Evolutionary conservation across 2,329 filamentous ascomycete genomes (phyloP), one percentile per base, ranked within the genome.

Genomic region (Amylocarpus encephaloides): DNA sequence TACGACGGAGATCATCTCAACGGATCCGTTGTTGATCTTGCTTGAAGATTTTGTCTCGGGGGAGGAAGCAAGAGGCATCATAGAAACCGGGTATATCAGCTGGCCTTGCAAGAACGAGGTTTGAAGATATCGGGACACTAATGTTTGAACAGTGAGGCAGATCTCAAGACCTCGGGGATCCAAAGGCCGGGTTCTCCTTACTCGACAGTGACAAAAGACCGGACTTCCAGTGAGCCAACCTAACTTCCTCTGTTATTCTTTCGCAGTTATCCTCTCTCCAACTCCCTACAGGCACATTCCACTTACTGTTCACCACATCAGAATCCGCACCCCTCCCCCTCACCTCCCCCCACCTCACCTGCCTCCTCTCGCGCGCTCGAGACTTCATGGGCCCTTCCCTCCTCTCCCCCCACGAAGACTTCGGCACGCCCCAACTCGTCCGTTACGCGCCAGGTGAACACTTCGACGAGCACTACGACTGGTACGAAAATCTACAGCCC

Each of bases 1-100:
- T 36, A 56, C 54, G 3, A 59, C 56, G 11, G 54, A 61, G 35
- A 53, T 61, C 3, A 45, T 61, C 15, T 57, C 55, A 2, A 49
- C 52, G 6, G 57, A 59, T 50, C 59, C 59, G 2, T 34, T 60
- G 10, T 29, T 61, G n/a, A 60, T 61, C 22, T 61, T 60, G 30
- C 60, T 61, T 50, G 59, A 57, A 19, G 44, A 56, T 12, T 59
- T 61, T 30, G 19, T 59, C 12, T 48, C 51, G n/a, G 13, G 32
- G 0, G 13, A 16, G 1, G 59, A 61, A 40, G 44, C 49, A 5
- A 26, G 52, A 16, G 22, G 39, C 0, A 34, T 60, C 5, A 43
- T 58, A 32, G 46, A 39, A n/a, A 16, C 40, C 46, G 58, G 55
- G 55, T 58, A 47, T 18, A 12, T 35, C 4, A 3, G 26, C 19